A percentile compares a stretch with the other conserved stretches of the same genome.
Evolutionary conservation across 176 grass and related monocot species (phyloP).

Genomic region (Oryza coarctata): DNA sequence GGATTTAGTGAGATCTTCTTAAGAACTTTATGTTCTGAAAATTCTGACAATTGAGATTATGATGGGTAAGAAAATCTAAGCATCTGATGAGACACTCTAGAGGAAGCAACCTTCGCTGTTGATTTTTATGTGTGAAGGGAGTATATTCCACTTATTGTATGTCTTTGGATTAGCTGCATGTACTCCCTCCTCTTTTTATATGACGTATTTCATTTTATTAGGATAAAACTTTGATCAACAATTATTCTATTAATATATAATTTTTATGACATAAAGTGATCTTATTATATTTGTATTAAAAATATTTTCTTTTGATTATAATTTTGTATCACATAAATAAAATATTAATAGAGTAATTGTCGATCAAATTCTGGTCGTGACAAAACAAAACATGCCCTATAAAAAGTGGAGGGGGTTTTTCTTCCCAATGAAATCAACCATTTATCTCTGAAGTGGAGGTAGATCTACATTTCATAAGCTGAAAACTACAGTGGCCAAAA

Average conservation of each 20-base stretch:
- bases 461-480: neutral
- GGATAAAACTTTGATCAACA: no score
- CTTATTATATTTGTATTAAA: no score
- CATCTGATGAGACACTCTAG: neutral
- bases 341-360: no score
- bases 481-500: neutral
- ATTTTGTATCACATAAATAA: no score
- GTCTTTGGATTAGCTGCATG: neutral
- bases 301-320: no score
- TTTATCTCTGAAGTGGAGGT: constrained; percentile 2
- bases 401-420: neutral
- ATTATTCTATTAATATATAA: no score
- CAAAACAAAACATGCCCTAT: no score
- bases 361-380: no score
- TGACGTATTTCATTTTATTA: no score
- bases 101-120: constrained; percentile 6
- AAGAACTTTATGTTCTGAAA: constrained; percentile 18
- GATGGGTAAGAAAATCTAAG: constrained; percentile 20
- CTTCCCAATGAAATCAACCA: neutral
- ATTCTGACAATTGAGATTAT: neutral
- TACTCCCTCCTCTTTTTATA: neutral
- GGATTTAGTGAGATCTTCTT: neutral
- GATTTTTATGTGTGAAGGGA: neutral
- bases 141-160: neutral
- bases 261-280: no score